These are phyloP conservation scores for Cardamine occulta DNA, from an alignment of 345 rosid genomes.

Conservation along the genomic window DNA sequence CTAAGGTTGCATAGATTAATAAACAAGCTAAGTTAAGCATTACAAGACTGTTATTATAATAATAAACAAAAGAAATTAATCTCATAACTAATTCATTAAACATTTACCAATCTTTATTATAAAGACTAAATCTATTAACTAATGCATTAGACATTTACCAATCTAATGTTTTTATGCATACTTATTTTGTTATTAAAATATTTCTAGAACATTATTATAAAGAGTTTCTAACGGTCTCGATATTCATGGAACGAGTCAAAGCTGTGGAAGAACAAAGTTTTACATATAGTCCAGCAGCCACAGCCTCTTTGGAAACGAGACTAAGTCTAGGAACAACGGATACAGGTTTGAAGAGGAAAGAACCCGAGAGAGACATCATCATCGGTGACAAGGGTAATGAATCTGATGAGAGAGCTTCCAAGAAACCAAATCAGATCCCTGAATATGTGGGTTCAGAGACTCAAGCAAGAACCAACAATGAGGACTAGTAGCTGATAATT, in stretches of 20 bases:
- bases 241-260: constrained; percentile 61
- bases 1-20: no score
- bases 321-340: not conserved
- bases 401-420: constrained; percentile 38
- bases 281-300: not conserved
- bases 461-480: constrained; percentile 24
- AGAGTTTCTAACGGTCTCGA: constrained; percentile 59
- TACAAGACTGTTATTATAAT: no score
- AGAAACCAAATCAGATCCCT: constrained; percentile 31
- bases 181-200: no score
- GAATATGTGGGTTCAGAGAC: constrained; percentile 31
- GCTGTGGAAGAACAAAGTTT: constrained; percentile 53
- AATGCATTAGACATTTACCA: no score
- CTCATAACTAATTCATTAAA: no score
- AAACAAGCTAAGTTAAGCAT: no score
- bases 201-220: no score
- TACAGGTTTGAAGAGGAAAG: constrained; percentile 51
- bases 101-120: no score
- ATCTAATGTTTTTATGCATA: no score
- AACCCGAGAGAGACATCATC: constrained; percentile 40
- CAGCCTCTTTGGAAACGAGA: constrained; percentile 30
- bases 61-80: no score
- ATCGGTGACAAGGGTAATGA: constrained; percentile 44
- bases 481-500: not conserved
- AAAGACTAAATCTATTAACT: no score